Conservation (phyloP, 768 basidiomycete species). For the Termitomyces sp. region DNA sequence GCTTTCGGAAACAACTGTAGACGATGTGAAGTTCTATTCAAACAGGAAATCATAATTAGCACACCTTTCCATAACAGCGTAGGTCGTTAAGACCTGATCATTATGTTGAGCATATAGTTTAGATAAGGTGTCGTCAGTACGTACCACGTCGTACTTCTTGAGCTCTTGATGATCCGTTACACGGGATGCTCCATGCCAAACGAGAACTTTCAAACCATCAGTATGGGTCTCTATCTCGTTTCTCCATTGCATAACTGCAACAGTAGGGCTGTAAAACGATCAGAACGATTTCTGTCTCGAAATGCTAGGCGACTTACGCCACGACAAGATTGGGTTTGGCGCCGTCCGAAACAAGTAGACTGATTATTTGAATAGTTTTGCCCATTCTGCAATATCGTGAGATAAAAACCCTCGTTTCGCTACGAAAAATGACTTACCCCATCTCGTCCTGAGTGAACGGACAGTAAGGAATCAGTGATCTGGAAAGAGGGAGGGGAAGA, state of each 20-base stretch:
- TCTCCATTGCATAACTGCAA: constrained; percentile 79
- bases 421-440: constrained; percentile 53
- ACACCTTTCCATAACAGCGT: constrained; percentile 77
- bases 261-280: constrained; percentile 38
- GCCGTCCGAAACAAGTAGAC: constrained; percentile 77
- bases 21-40: neutral
- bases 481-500: neutral
- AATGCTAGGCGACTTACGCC: constrained; percentile 53
- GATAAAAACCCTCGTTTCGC: neutral
- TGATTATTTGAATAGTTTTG: constrained; percentile 96
- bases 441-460: constrained; percentile 68
- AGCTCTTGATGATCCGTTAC: constrained; percentile 65
- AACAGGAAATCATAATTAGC: neutral
- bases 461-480: neutral
- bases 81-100: constrained; percentile 74
- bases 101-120: neutral
- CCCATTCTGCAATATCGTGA: constrained; percentile 59
- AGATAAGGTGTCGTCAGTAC: constrained; percentile 17
- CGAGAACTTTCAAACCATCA: constrained; percentile 74
- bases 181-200: constrained; percentile 89
- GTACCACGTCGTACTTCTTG: constrained; percentile 83
- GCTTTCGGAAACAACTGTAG: constrained; percentile 81
- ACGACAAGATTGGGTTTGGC: constrained; percentile 86
- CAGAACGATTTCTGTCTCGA: constrained; percentile 31
- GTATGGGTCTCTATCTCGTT: constrained; percentile 91